Evolutionary conservation across 2,329 filamentous ascomycete genomes (phyloP).

Genomic region (Pseudogymnoascus sp.): DNA sequence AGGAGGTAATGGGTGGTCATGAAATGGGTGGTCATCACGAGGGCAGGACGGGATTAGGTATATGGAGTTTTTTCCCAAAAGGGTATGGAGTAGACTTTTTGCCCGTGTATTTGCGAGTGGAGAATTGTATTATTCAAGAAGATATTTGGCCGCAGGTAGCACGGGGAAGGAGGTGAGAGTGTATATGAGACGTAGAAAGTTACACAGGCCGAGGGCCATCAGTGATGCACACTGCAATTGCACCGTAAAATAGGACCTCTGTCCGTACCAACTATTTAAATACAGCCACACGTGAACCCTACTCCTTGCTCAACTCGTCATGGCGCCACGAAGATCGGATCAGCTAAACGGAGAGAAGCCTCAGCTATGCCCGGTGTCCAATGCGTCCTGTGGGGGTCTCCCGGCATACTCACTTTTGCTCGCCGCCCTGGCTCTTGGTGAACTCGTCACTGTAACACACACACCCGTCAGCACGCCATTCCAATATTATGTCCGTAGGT

Average conservation of each 20-base stretch:
- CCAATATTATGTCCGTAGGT: background rate
- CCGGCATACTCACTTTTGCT: conserved; percentile 29
- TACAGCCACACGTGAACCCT: conserved; percentile 1
- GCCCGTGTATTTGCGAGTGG: background rate
- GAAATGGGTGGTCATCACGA: conserved; percentile 1
- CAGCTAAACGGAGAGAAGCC: conserved; percentile 1
- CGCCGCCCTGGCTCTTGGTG: conserved; percentile 53
- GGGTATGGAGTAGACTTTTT: background rate
- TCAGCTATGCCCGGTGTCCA: conserved; percentile 1
- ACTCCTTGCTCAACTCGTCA: background rate
- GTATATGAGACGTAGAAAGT: conserved; percentile 1
- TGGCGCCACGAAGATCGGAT: background rate
- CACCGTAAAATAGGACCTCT: background rate
- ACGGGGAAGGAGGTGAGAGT: background rate
- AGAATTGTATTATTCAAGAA: conserved; percentile 1
- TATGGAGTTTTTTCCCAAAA: conserved; percentile 3
- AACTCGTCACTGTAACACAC: conserved; percentile 50
- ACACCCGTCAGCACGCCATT: background rate
- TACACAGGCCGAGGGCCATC: background rate
- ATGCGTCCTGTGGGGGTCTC: background rate
- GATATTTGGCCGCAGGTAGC: background rate
- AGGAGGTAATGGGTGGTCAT: conserved; percentile 43
- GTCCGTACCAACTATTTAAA: background rate
- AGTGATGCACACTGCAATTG: background rate
- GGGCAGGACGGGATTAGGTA: background rate